These are phyloP conservation scores for Lepidopterella palustris DNA, from an alignment of 495 filamentous ascomycete genomes.

Conservation along the genomic window DNA sequence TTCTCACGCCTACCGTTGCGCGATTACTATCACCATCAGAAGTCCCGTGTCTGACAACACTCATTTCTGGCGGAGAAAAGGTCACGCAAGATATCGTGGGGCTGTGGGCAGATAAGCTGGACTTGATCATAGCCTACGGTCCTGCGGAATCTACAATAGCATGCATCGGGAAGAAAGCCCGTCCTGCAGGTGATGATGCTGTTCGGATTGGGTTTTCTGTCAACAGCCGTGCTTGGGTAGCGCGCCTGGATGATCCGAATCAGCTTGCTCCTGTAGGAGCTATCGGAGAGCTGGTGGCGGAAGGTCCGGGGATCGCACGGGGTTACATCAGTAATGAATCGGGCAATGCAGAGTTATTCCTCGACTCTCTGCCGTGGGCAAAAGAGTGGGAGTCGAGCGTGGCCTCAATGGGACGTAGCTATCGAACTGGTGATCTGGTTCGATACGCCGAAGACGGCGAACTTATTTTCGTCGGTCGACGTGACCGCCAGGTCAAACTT, in stretches of 20 bases:
- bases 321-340: constrained; percentile 18
- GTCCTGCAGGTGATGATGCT: constrained; percentile 19
- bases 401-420: too few relatives aligned
- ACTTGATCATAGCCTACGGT: constrained; percentile 18
- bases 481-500: constrained; percentile 10
- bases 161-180: not conserved
- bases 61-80: not conserved
- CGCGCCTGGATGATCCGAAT: constrained; percentile 48
- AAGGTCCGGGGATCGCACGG: constrained; percentile 16
- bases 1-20: not conserved
- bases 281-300: constrained; percentile 22
- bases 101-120: constrained; percentile 10
- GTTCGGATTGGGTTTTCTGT: constrained; percentile 43
- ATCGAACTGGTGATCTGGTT: constrained; percentile 44
- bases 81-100: not conserved
- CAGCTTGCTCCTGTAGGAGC: constrained; percentile 25
- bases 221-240: constrained; percentile 49
- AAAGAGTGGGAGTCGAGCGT: too few relatives aligned
- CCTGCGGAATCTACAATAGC: constrained; percentile 28
- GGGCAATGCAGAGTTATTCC: constrained; percentile 42
- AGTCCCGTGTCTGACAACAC: not conserved
- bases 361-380: constrained; percentile 49
- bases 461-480: constrained; percentile 4
- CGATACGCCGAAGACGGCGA: constrained; percentile 30
- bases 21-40: not conserved